A percentile compares a stretch with the other conserved stretches of the same genome.
Conservation (phyloP, 1,284 basidiomycete species). For the Fistulinella cinereoalba region DNA sequence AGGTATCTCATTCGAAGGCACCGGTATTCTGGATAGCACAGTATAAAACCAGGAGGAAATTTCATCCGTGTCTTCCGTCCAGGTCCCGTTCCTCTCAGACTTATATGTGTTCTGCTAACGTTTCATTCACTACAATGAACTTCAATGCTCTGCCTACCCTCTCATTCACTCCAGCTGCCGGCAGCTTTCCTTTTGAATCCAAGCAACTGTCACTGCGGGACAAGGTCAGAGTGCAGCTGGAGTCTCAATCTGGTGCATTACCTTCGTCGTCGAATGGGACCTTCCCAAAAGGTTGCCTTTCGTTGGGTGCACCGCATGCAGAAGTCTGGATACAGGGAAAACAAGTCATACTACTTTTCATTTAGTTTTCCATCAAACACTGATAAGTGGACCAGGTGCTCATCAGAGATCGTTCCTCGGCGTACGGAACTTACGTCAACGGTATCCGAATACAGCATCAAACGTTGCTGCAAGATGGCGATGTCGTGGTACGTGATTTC, state of each 20-base stretch:
- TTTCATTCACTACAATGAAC: conserved; percentile 21
- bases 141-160: conserved; percentile 27
- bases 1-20: conserved; percentile 5
- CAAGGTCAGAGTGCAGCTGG: conserved; percentile 35
- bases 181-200: conserved; percentile 43
- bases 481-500: conserved; percentile 38
- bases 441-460: conserved; percentile 36
- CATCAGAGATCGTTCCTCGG: conserved; percentile 43
- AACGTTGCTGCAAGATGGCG: conserved; percentile 38
- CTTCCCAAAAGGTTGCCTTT: conserved; percentile 38
- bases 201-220: conserved; percentile 38
- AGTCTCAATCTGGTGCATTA: conserved; percentile 24
- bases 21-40: conserved; percentile 4
- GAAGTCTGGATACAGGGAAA: conserved; percentile 43
- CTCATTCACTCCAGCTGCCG: conserved; percentile 36
- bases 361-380: not conserved
- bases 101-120: not conserved
- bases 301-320: conserved; percentile 40
- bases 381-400: conserved; percentile 34
- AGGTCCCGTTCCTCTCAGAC: not conserved
- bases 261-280: conserved; percentile 35
- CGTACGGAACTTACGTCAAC: conserved; percentile 47
- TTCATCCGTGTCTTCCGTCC: not conserved
- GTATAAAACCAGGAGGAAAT: conserved; percentile 22
- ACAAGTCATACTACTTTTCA: conserved; percentile 31